These are phyloP conservation scores for Thamnidium elegans DNA, from an alignment of 192 early-diverging fungal genomes.

Conservation along the genomic window DNA sequence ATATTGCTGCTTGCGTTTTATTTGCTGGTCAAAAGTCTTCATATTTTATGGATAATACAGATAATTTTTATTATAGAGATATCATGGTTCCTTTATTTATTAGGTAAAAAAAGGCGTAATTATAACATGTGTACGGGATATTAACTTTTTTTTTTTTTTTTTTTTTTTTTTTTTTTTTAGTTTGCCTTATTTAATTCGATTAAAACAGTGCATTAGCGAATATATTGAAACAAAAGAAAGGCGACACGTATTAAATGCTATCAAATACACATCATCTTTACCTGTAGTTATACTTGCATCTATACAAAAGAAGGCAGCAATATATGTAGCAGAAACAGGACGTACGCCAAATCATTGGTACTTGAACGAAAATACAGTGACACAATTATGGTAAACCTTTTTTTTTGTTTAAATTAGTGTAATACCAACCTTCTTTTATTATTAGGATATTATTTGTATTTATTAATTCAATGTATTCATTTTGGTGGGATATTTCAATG, in stretches of 20 bases:
- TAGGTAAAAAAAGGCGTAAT: slow-evolving; percentile 45
- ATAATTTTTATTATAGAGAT: slow-evolving; percentile 48
- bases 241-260: slow-evolving; percentile 86
- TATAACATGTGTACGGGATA: not conserved
- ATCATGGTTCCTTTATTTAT: slow-evolving; percentile 61
- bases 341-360: slow-evolving; percentile 19
- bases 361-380: slow-evolving; percentile 25
- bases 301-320: slow-evolving; percentile 45
- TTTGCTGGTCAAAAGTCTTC: slow-evolving; percentile 37
- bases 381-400: slow-evolving; percentile 39
- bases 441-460: slow-evolving; percentile 60
- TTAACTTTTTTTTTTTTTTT: not conserved
- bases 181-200: slow-evolving; percentile 73
- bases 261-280: slow-evolving; percentile 87
- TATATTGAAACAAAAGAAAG: slow-evolving; percentile 53
- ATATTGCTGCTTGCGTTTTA: slow-evolving; percentile 64
- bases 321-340: slow-evolving; percentile 32
- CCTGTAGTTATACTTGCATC: slow-evolving; percentile 67
- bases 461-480: slow-evolving; percentile 89
- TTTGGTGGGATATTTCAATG: slow-evolving; percentile 94
- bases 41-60: slow-evolving; percentile 26
- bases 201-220: slow-evolving; percentile 78
- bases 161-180: slow-evolving; percentile 35
- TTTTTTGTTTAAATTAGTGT: too few relatives aligned
- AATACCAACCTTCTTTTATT: not conserved